Conservation (phyloP, 495 filamentous ascomycete genomes). For the Aspergillus egyptiacus region DNA sequence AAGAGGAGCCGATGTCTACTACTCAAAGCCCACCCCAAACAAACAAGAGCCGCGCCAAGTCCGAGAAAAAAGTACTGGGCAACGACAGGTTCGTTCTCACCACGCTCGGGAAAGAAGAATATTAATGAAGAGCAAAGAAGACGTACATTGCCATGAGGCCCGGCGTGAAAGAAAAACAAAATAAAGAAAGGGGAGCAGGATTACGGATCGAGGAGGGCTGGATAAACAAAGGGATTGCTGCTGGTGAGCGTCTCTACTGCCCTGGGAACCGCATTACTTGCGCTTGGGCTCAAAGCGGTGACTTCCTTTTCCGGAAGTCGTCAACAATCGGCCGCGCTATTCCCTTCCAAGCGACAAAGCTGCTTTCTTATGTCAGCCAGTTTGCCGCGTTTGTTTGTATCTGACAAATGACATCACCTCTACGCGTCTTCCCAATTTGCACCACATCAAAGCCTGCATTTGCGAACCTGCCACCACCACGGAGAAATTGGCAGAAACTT, state of each 20-base stretch:
- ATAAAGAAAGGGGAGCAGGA: neutral
- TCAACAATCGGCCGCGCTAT: constrained; percentile 21
- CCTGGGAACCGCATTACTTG: constrained; percentile 12
- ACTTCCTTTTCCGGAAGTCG: constrained; percentile 23
- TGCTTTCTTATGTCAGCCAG: constrained; percentile 20
- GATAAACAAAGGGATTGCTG: constrained; percentile 19
- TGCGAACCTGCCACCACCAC: neutral
- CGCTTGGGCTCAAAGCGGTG: constrained; percentile 12
- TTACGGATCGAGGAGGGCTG: constrained; percentile 17
- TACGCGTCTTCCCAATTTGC: constrained; percentile 24
- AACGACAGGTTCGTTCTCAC: constrained; percentile 5
- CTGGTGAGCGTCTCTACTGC: neutral
- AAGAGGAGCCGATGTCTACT: constrained; percentile 18
- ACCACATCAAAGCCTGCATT: neutral
- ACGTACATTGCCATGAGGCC: constrained; percentile 1
- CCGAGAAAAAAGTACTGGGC: constrained; percentile 5
- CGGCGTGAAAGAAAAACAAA: constrained; percentile 9
- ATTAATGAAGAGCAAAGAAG: constrained; percentile 3
- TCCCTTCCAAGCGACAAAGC: constrained; percentile 9
- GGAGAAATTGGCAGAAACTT: neutral
- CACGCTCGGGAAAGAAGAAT: constrained; percentile 1
- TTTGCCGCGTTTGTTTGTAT: constrained; percentile 16
- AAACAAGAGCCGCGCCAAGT: constrained; percentile 26
- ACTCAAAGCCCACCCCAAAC: constrained; percentile 23
- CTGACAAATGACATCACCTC: constrained; percentile 23